Percentiles rank a stretch among this genome's conserved stretches.
phyloP scores from a whole-genome alignment of 139 green algal genomes.

The Micractinium conductrix region DNA sequence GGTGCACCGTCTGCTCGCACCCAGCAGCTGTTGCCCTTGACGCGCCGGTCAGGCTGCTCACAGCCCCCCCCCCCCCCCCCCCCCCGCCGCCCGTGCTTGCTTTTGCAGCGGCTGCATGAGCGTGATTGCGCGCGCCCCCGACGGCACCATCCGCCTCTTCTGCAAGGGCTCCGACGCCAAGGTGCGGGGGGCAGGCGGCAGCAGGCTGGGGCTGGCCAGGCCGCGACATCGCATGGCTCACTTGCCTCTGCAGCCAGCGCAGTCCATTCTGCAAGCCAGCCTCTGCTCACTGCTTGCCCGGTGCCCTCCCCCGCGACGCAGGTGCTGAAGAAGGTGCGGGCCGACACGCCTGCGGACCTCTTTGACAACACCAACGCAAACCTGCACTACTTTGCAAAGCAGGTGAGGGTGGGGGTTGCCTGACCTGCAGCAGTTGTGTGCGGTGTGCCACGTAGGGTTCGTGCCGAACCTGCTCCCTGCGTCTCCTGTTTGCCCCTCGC shows the following conservation, averaged over 20 bases:
- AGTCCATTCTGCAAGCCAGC: too few relatives aligned
- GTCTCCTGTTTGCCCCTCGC: neutral
- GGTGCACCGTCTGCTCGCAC: too few relatives aligned
- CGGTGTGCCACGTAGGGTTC: neutral
- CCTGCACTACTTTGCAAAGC: conserved; percentile 51
- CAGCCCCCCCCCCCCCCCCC: too few relatives aligned
- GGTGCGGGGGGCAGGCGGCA: too few relatives aligned
- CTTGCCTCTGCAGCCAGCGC: too few relatives aligned
- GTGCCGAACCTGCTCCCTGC: neutral
- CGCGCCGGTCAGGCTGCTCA: too few relatives aligned
- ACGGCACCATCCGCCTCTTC: conserved; percentile 81
- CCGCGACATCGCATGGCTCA: too few relatives aligned
- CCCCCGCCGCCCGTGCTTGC: too few relatives aligned
- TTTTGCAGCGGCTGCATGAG: conserved; percentile 64
- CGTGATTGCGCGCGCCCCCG: conserved; percentile 67
- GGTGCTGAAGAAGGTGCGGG: conserved; percentile 73
- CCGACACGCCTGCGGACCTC: conserved; percentile 30
- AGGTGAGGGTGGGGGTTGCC: neutral
- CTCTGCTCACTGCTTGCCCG: too few relatives aligned
- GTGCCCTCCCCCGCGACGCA: too few relatives aligned
- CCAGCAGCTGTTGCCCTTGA: too few relatives aligned
- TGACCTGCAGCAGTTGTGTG: neutral
- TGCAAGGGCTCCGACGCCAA: conserved; percentile 90
- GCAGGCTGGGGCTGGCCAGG: too few relatives aligned
- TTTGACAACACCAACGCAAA: conserved; percentile 43